Evolutionary conservation across 208 protist species (phyloP), one percentile per base, ranked within the genome.

Genomic region (Trypanosoma melophagium): DNA sequence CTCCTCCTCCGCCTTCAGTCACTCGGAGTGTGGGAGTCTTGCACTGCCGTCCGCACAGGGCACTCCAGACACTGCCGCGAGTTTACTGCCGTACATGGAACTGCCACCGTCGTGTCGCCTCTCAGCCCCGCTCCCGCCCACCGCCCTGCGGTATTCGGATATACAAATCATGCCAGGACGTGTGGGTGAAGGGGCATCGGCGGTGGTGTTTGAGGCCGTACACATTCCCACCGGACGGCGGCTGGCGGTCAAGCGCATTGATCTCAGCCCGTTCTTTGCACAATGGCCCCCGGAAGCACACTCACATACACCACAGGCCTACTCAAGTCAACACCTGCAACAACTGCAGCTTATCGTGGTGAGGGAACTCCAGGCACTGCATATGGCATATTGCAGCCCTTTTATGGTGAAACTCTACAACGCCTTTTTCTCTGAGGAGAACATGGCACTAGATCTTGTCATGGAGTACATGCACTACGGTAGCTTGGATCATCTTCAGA

Each of bases 391-490:
- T 72, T 77, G 84, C 41, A 93, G 82, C 62, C 84, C 87, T 5
- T 93, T 93, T 67, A 90, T 96, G 78, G 90, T 94, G 55, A 96
- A 96, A 66, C 84, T 93, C 12, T 96, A 94, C 74, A 93, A 96
- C 64, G 90, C 90, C 17, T 96, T 93, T 64, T 93, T 79, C 62
- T 10, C 80, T 16, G 25, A 56, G 3, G 85, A 92, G 42, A 25
- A n/a, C 1, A 76, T 81, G 72, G 60, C 76, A 61, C 79, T 96
- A 50, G 86, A 96, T 57, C 83, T 96, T 44, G 87, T 89, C 38
- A 90, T 96, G 86, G 87, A 96, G 85, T 96, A 92, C 54, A 96
- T 96, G 90, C 80, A 94, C 68, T 92, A 89, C 67, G 90, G 90
- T 19, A 85, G 83, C 47, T 73, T 96, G 13, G 84, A 86, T 56